A percentile compares a stretch with the other conserved stretches of the same genome.
phyloP scores from a whole-genome alignment of 371 early-diverging fungal species.

The Apophysomyces variabilis region DNA sequence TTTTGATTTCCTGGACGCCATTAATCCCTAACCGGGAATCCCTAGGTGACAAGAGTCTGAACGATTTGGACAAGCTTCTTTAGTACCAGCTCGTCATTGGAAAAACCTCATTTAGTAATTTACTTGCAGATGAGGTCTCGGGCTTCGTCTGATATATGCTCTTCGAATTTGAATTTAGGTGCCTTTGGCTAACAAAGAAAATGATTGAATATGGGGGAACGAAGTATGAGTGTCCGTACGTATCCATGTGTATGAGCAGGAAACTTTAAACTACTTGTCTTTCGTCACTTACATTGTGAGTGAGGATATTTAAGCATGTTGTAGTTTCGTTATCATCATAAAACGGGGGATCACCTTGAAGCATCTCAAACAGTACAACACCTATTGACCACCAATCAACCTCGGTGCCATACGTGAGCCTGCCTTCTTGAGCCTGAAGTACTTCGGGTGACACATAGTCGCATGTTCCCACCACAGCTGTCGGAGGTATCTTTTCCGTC shows the following conservation, averaged over 20 bases:
- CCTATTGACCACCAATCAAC: conserved; percentile 99
- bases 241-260: conserved; percentile 24
- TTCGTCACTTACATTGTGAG: conserved; percentile 57
- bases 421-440: conserved; percentile 66
- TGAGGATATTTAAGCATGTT: conserved; percentile 86
- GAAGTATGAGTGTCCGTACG: background rate
- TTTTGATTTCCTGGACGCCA: conserved; percentile 75
- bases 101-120: conserved; percentile 24
- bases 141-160: conserved; percentile 70
- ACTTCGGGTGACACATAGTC: conserved; percentile 97
- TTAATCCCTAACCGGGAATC: conserved; percentile 77
- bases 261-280: background rate
- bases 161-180: background rate
- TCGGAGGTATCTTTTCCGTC: conserved; percentile 59
- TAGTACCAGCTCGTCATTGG: background rate
- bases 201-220: no score
- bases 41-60: conserved; percentile 74
- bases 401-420: conserved; percentile 86
- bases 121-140: conserved; percentile 80
- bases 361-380: conserved; percentile 94
- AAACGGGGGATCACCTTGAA: conserved; percentile 94
- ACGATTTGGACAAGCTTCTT: background rate
- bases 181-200: conserved; percentile 12
- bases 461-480: conserved; percentile 88
- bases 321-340: conserved; percentile 83